Conservation (phyloP, 2,329 filamentous ascomycete species). For the Diaporthe citrichinensis region DNA sequence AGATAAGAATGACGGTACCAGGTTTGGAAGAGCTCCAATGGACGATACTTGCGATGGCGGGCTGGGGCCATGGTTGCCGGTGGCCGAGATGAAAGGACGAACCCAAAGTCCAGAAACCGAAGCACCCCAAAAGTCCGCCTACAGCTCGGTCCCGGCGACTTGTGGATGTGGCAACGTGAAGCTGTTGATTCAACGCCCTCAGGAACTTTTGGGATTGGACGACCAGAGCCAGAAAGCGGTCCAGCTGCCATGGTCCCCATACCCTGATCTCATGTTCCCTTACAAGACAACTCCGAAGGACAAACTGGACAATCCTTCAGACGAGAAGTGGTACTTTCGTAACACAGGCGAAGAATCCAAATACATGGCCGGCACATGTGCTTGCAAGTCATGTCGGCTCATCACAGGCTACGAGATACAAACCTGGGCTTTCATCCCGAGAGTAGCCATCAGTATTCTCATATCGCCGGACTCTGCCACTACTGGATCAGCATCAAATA, state of each 20-base stretch:
- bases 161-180: conserved; percentile 68
- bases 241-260: conserved; percentile 58
- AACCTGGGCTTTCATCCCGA: conserved; percentile 76
- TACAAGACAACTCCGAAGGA: conserved; percentile 52
- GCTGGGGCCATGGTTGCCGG: conserved; percentile 49
- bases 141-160: conserved; percentile 43
- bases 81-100: conserved; percentile 41
- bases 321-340: conserved; percentile 74
- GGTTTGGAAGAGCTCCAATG: background rate
- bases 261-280: conserved; percentile 67
- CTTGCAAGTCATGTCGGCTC: conserved; percentile 74
- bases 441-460: conserved; percentile 66
- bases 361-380: conserved; percentile 73
- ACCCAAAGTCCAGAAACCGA: background rate
- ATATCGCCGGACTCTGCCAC: conserved; percentile 40
- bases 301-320: conserved; percentile 57
- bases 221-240: conserved; percentile 52
- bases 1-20: background rate
- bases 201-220: conserved; percentile 43
- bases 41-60: conserved; percentile 56
- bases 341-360: conserved; percentile 55
- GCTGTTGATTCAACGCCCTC: conserved; percentile 71
- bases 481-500: conserved; percentile 47
- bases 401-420: conserved; percentile 74
- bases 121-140: no score